Evolutionary conservation across 2,329 filamentous ascomycete species (phyloP), one percentile per base, ranked within the genome.

Genomic region (Exophiala alcalophila): DNA sequence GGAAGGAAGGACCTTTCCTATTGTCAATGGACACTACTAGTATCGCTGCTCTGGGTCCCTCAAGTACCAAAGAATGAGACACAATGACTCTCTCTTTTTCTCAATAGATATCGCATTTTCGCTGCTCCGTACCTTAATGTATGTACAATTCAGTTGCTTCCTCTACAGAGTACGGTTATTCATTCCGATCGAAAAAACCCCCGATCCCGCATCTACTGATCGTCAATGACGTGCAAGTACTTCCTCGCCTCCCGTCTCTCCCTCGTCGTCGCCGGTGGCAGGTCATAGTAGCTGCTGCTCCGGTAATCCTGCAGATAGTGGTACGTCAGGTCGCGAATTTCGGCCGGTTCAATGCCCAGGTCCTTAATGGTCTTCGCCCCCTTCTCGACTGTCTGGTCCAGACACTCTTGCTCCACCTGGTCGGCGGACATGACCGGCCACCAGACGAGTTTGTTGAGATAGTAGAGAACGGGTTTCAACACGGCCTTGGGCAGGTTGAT

Each of bases 191-290:
- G n/a, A n/a, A n/a, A n/a, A n/a, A n/a, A n/a, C n/a, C n/a, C n/a
- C n/a, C n/a, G n/a, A n/a, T n/a, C n/a, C n/a, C 34, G 20, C 25
- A 43, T 14, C 47, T 49, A 92, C 75, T 89, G 80, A 66, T 92
- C 84, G 65, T 94, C 87, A 62, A 88, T 72, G 49, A 98, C 90
- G 66, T 98, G 92, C 65, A 97, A 72, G 66, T 94, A 98, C 76
- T 96, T 92, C 78, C 83, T 92, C 70, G 97, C 90, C 67, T 97
- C 90, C 59, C 79, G 77, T 77, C 83, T 92, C 76, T 98, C 92
- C 67, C 84, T 86, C 72, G 96, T 91, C 23, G 91, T 96, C 60
- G 91, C 83, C 34, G 92, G 91, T 36, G 92, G 92, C 55, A 97
- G 76, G 64, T 98, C 91, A 68, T 94, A 95, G 78, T 83, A 92